Base-by-base conservation (phyloP, 805 yeast species). In the Candida gorgasii region DNA sequence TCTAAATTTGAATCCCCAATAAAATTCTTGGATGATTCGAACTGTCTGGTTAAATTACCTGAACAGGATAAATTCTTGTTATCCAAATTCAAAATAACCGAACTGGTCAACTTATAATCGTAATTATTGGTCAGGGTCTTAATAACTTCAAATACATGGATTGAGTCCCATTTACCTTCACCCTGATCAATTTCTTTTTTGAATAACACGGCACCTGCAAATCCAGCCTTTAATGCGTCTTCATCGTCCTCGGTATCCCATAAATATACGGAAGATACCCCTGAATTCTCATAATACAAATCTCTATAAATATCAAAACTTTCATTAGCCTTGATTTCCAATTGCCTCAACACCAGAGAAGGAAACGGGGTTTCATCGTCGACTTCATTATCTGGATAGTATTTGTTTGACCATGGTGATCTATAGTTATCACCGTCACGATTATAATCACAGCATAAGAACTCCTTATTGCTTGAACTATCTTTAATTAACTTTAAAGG, bases 251-350 rank as follows among this genome's bases (percentile, higher is more conserved):
- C 88, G 16, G 79, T 73, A 54, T 90, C 97, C 99, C 99, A 92
- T 39, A 93, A 69, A 59, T 93, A 92, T 13, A 86, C 95, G 43
- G 90, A 81, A 1, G 93, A 83, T 29, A 86, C 72, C 16, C 98
- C 99, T 8, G 67, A 57, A 29, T 97, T 97, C 62, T 90, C 98
- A 61, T 89, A 92, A 68, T 92, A 92, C 53, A 92, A 68, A 59
- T 93, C 99, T 51, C 97, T 76, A 67, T 93, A 92, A 27, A 92
- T 78, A 55, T 89, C 97, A 59, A 92, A 88, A 3, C 96, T 86
- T 49, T 88, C 92, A 61, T 92, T 93, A 46, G 95, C 90, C 50
- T 81, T 74, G 18, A 78, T 61, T 65, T 92, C 99, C 50, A 92
- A 68, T 51, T 80, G 75, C 51, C 98, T 73, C 48, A 93, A 71